phyloP scores from a whole-genome alignment of 768 basidiomycete genomes.

The Russula sp. region DNA sequence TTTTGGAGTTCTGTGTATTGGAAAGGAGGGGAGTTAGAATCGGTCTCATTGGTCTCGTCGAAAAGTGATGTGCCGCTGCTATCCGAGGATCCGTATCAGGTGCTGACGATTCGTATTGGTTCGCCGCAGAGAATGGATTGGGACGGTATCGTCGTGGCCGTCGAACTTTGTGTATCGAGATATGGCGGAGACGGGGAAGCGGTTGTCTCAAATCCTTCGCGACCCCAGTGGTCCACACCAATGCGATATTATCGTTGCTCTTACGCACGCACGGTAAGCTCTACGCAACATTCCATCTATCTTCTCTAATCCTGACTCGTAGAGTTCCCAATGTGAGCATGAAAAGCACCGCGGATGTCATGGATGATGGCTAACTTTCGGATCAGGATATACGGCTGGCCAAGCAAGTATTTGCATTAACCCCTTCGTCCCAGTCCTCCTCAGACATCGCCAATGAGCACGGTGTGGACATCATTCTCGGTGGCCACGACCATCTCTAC shows the following conservation, averaged over 20 bases:
- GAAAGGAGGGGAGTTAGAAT: slow-evolving; percentile 66
- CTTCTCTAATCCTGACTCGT: neutral
- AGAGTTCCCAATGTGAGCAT: slow-evolving; percentile 32
- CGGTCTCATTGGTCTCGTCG: slow-evolving; percentile 83
- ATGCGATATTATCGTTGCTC: slow-evolving; percentile 79
- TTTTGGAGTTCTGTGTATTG: slow-evolving; percentile 58
- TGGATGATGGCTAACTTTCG: neutral
- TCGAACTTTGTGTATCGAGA: slow-evolving; percentile 66
- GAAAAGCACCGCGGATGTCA: neutral
- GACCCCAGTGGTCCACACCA: slow-evolving; percentile 60
- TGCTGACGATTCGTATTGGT: neutral
- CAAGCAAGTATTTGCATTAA: slow-evolving; percentile 54
- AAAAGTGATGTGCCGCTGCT: slow-evolving; percentile 49
- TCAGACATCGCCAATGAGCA: slow-evolving; percentile 47
- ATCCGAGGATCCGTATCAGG: neutral
- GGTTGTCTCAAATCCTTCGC: slow-evolving; percentile 67
- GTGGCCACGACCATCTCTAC: slow-evolving; percentile 87
- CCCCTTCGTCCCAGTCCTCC: slow-evolving; percentile 46
- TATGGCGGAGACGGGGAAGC: slow-evolving; percentile 67
- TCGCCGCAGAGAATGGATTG: slow-evolving; percentile 73
- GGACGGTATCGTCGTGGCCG: slow-evolving; percentile 84
- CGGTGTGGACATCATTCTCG: slow-evolving; percentile 78
- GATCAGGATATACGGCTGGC: slow-evolving; percentile 65
- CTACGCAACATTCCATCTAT: neutral
- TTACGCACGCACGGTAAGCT: slow-evolving; percentile 74